Base-by-base conservation (phyloP, 768 basidiomycete genomes). In the Leucocoprinus birnbaumii region DNA sequence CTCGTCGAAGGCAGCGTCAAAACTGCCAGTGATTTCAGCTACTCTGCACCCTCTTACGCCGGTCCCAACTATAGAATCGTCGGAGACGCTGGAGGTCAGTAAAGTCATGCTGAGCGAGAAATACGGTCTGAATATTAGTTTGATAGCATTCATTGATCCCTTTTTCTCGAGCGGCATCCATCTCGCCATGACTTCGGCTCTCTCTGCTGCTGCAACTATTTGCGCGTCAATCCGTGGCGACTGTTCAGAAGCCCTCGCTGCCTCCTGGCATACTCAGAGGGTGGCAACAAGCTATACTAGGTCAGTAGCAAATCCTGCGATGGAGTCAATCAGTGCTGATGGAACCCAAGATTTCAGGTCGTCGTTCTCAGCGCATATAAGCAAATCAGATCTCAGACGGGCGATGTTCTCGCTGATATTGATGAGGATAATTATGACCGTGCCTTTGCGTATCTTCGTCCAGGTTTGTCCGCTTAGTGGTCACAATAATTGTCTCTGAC, bases 281-380 rank as follows among this genome's bases (percentile, higher is more conserved):
- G 76, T 84, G 6, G 73, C 79, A 31, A 80, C 75, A 9, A 80
- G 81, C 60, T 84, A 84, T 63, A 84, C 83, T 5, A 77, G 82
- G 82, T 80, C 61, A 22, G 58, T 50, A 37, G 37, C 56, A 25
- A 41, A 31, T 19, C 18, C 25, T 34, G 14, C 44, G 34, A 27
- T 26, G 22, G 31, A 6, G 34, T n/a, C 18, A 26, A 49, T 53
- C 43, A n/a, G 13, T 41, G n/a, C 46, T 51, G 41, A 60, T 41
- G 40, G 42, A 31, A 51, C 11, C 37, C 18, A 52, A 86, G 83
- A 60, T 86, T 87, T 61, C 80, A 86, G 61, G 75, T 88, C 11
- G 85, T 87, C 19, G 85, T 85, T 22, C 69, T 87, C n/a, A 86
- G 84, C 59, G 84, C 85, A 59, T 87, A 86, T 66, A 87, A 85